These are phyloP conservation scores for Talaromyces borbonicus DNA, from an alignment of 495 filamentous ascomycete genomes.

Conservation along the genomic window DNA sequence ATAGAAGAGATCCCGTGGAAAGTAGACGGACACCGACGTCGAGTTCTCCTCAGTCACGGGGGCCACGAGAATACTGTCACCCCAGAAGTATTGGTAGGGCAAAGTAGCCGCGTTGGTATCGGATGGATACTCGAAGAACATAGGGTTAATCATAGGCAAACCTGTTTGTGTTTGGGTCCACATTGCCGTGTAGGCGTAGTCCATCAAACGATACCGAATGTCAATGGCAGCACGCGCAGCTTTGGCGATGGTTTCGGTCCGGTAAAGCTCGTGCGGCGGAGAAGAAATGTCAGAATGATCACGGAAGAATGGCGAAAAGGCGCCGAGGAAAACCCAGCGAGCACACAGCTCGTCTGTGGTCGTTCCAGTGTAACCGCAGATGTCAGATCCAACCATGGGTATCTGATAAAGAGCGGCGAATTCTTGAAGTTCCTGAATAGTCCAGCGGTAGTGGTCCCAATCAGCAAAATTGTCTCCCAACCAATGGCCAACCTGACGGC, in stretches of 20 bases:
- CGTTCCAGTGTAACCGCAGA: constrained; percentile 65
- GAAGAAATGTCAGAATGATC: constrained; percentile 53
- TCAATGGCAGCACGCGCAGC: constrained; percentile 64
- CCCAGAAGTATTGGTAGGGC: constrained; percentile 66
- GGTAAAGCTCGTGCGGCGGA: constrained; percentile 69
- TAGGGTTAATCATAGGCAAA: constrained; percentile 55
- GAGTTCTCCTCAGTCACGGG: constrained; percentile 56
- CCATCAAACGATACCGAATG: constrained; percentile 64
- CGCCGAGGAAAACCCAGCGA: constrained; percentile 74
- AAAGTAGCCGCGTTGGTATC: constrained; percentile 52
- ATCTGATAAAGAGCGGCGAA: constrained; percentile 78
- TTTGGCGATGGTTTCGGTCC: constrained; percentile 52
- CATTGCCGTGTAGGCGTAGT: constrained; percentile 76
- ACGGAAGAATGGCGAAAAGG: constrained; percentile 76
- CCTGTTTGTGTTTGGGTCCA: constrained; percentile 55
- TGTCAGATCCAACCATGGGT: constrained; percentile 77
- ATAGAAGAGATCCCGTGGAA: constrained; percentile 69
- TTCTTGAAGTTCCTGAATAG: constrained; percentile 58
- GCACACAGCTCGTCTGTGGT: constrained; percentile 74
- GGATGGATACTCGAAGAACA: constrained; percentile 63
- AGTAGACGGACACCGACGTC: constrained; percentile 60
- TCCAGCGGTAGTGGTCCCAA: constrained; percentile 64
- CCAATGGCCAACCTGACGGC: constrained; percentile 74
- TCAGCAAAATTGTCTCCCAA: constrained; percentile 71
- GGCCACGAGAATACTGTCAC: constrained; percentile 57